Evolutionary conservation across 257 asterid genomes (phyloP), one percentile per base, ranked within the genome.

Genomic region (Phtheirospermum japonicum): DNA sequence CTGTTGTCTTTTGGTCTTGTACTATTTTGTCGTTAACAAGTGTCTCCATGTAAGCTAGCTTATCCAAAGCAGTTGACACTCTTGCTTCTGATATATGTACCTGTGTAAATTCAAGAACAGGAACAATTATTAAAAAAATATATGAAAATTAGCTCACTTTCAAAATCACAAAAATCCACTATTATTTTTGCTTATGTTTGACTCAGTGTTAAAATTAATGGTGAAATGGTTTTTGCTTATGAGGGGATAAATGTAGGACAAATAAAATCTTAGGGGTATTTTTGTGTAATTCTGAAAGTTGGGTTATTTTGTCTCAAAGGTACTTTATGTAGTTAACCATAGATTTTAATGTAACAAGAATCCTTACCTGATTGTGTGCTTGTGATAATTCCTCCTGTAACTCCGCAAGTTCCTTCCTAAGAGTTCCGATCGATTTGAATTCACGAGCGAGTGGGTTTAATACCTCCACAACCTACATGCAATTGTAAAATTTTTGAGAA

Each of bases 391-490:
- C 97, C 52, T 77, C 91, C 75, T 92, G 99, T 68, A 92, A 76
- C 67, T 73, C 97, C 4, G 92, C 97, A 0, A 92, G 95, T 56
- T 92, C 97, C 78, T 83, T 89, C 74, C 79, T 87, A 69, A 92
- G 68, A 54, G 99, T 89, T 48, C 95, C 97, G 59, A 92, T 79
- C 13, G 97, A 92, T 75, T 92, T 92, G 79, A 81, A 92, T 9
- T 92, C 99, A 43, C 99, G 96, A 19, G 97, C 99, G 46, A 92
- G 89, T 71, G 99, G 99, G 66, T 92, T 92, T 64, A 92, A 66
- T 28, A 92, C 97, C 57, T 92, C 95, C 57, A 92, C 99, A 45
- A 91, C 96, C 78, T 73, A 53, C 19, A 73, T 12, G 13, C 48
- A 54, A 13, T 6, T 13, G 10, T 20, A 48, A 4, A 45, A 6